Base-by-base conservation (phyloP, 192 early-diverging fungal species). In the Phycomyces blakesleeanus region DNA sequence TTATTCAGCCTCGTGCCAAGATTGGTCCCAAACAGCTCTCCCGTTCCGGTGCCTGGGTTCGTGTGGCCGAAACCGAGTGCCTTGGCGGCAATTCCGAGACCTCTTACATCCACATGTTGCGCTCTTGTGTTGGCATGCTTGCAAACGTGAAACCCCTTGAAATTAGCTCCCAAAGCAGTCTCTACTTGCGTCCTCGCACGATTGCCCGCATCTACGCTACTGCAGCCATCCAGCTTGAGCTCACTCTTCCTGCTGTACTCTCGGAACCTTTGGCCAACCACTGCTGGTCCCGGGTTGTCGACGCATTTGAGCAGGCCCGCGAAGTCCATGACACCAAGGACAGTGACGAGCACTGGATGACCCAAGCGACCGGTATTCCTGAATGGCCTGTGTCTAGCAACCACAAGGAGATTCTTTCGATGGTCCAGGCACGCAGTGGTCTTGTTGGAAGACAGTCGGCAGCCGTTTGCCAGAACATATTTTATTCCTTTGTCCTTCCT, bases 401-500 rank as follows among this genome's bases (percentile, higher is more conserved):
- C 16, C 59, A 61, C 37, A 18, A 61, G 2, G 47, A 61, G 26
- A 29, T 61, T 3, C 34, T 61, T 51, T 49, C 49, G 10, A 61
- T 61, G 18, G 27, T 61, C 24, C 11, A 44, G n/a, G 38, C 24
- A 8, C 59, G 59, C 5, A 61, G 51, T 49, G 59, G 59, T 2
- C 51, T 61, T 49, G 34, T 12, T 58, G 21, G 20, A 14, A 34
- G n/a, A 39, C 29, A 58, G 21, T 42, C 57, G 6, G n/a, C 39
- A 22, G 3, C 25, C 15, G 22, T 39, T 21, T 61, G 59, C n/a
- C 44, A 34, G 20, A 61, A 61, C 4, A 49, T 50, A 0, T 61
- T 61, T 51, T 61, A 61, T 20, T 61, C 59, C n/a, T 61, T 61
- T 61, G 59, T 61, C 3, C 59, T 61, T 38, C 59, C 59, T 21